Percentiles rank a stretch among this genome's conserved stretches.
These are phyloP conservation scores for Ophiocordyceps unilateralis DNA, from an alignment of 2,329 filamentous ascomycete genomes.

Conservation along the genomic window DNA sequence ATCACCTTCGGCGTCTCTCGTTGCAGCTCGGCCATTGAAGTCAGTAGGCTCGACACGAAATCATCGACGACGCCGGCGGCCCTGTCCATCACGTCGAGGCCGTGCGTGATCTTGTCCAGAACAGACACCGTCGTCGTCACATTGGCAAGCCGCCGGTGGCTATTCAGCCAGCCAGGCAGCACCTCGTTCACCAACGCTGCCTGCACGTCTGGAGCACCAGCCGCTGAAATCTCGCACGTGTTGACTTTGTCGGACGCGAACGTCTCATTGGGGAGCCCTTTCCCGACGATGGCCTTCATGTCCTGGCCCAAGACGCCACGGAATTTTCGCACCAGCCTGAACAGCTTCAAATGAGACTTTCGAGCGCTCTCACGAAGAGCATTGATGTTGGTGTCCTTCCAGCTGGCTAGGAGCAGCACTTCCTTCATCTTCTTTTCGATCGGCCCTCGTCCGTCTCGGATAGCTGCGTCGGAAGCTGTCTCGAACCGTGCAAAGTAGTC, in stretches of 20 bases:
- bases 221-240: background rate
- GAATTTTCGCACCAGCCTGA: constrained; percentile 83
- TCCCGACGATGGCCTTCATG: constrained; percentile 45
- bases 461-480: constrained; percentile 41
- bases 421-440: constrained; percentile 92
- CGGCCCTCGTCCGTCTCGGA: constrained; percentile 48
- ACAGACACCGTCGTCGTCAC: constrained; percentile 50
- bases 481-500: constrained; percentile 58
- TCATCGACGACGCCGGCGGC: constrained; percentile 42
- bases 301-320: constrained; percentile 61
- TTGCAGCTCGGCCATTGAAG: constrained; percentile 54
- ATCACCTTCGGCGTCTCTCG: constrained; percentile 69
- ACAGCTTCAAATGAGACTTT: constrained; percentile 80
- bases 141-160: constrained; percentile 53
- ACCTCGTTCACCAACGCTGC: constrained; percentile 7
- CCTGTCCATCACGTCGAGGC: constrained; percentile 33
- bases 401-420: constrained; percentile 82
- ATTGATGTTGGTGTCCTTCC: constrained; percentile 95
- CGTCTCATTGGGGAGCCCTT: constrained; percentile 38
- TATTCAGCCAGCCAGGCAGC: constrained; percentile 20
- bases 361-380: constrained; percentile 77
- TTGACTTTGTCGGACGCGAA: constrained; percentile 4
- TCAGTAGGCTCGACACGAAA: constrained; percentile 52
- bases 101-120: constrained; percentile 48
- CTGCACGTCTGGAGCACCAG: constrained; percentile 4